Evolutionary conservation across 306 rosid species (phyloP), one percentile per base, ranked within the genome.

Genomic region (Sechiopsis laciniata): DNA sequence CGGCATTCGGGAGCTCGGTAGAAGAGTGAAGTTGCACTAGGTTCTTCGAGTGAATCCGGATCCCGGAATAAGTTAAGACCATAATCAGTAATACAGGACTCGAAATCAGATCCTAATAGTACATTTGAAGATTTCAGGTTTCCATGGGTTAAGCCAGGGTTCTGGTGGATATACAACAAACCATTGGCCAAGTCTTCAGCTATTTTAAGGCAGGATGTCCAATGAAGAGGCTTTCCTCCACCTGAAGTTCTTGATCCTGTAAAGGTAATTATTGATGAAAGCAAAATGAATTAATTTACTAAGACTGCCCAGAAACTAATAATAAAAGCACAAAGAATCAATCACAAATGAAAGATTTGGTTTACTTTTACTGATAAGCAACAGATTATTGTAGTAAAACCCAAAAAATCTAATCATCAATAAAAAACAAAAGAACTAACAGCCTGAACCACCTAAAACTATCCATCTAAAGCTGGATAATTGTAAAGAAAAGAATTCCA

Each of bases 151-250:
- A 88, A 46, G 79, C 97, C 96, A 0, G 94, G 87, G 83, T 77
- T 86, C 76, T 89, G 97, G 88, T 94, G 98, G 81, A 94, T 91
- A 56, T 87, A 91, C 76, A 89, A 86, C n/a, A 94, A 76, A 57
- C 97, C 97, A 8, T 86, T 94, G 9, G 96, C 98, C 4, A 94
- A 84, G 78, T 94, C 98, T 87, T 94, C 98, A 0, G 98, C 96
- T 46, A 94, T 94, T 86, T 94, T 91, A 51, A 94, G 98, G 83
- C 98, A 90, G 54, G 98, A 94, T 75, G 98, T 94, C 98, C 98
- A 94, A 83, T 94, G 98, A 75, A 91, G 96, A 74, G 97, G 98
- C 80, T 94, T 94, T 72, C 97, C 98, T 13, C 95, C 96, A 10
- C 91, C 37, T 32, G 37, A 32, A 32, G 37, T 32, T 32, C 37